Percentiles rank a stretch among this genome's conserved stretches.
Evolutionary conservation across 768 basidiomycete species (phyloP).

Genomic region (Basidioascus undulatus): DNA sequence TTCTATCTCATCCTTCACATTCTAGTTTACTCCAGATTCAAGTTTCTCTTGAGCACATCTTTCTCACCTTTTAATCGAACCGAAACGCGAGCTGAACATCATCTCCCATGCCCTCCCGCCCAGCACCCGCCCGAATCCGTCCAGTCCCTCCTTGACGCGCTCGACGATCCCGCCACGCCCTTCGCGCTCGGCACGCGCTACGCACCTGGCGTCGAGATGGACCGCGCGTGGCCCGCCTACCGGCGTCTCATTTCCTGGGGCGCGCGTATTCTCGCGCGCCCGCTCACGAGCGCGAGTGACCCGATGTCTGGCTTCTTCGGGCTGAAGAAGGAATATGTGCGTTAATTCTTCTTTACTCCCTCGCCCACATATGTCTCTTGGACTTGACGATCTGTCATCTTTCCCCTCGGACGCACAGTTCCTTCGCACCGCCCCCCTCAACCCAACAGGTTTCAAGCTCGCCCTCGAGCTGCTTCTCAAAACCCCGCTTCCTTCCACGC

Average conservation of each 20-base stretch:
- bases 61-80: not conserved
- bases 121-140: slow-evolving; percentile 12
- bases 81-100: not conserved
- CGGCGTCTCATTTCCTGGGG: slow-evolving; percentile 14
- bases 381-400: not conserved
- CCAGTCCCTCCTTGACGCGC: slow-evolving; percentile 9
- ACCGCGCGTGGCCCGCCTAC: slow-evolving; percentile 14
- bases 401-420: slow-evolving; percentile 5
- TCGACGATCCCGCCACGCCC: slow-evolving; percentile 5
- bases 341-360: not conserved
- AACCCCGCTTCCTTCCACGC: slow-evolving; percentile 4
- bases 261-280: slow-evolving; percentile 12
- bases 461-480: slow-evolving; percentile 16
- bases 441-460: slow-evolving; percentile 15
- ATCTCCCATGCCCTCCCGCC: not conserved
- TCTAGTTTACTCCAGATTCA: too few species aligned
- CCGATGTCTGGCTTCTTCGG: slow-evolving; percentile 16
- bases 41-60: too few species aligned
- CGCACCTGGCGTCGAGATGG: slow-evolving; percentile 13
- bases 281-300: slow-evolving; percentile 14
- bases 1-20: too few species aligned
- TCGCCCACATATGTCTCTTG: not conserved
- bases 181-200: slow-evolving; percentile 14
- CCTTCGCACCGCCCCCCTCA: slow-evolving; percentile 10
- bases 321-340: slow-evolving; percentile 12